Evolutionary conservation across 768 basidiomycete species (phyloP), one percentile per base, ranked within the genome.

Genomic region (Kwoniella bestiolae): DNA sequence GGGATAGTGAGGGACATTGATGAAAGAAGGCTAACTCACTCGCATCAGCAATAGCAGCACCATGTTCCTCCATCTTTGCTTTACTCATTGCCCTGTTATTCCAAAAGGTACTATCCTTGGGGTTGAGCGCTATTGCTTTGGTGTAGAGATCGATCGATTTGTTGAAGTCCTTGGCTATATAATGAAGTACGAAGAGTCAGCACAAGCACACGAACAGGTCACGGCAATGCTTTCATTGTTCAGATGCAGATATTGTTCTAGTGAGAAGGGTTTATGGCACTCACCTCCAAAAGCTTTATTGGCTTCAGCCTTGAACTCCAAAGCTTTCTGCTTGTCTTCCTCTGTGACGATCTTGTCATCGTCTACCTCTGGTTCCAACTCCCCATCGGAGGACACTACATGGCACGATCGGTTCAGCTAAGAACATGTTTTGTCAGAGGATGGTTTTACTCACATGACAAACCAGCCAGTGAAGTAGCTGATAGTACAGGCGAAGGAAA

Each of bases 71-170:
- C 60, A 98, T 82, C 83, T 91, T 96, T 82, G 94, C 92, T 56
- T 95, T 87, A 14, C 91, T 86, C 81, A 92, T 91, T 2, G 96
- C 93, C 38, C 95, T 86, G 82, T 98, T 98, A 78, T 90, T 94
- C 90, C 91, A 98, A 57, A 95, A 81, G 14, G 92, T 94, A 57
- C 93, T 83, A 73, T 97, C 95, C 60, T 84, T 83, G 0, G 93
- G 94, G 78, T 99, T 94, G 77, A 89, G 86, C 69, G 90, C 88
- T 70, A 98, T 90, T 2, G 95, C 92, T 38, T 88, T 82, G 2
- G 89, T 86, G 80, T 98, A 99, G 38, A 96, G 82, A 44, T 86
- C 84, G 9, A 90, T 88, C 11, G 94, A 92, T 16, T 82, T 79
- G 23, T 85, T 84, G 79, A 94, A 98, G 72, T 91, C 87, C 79